Percentiles rank a stretch among this genome's conserved stretches.
These are phyloP conservation scores for Nannochloropsis oceanica DNA, from an alignment of 108 stramenopile species.

Conservation along the genomic window DNA sequence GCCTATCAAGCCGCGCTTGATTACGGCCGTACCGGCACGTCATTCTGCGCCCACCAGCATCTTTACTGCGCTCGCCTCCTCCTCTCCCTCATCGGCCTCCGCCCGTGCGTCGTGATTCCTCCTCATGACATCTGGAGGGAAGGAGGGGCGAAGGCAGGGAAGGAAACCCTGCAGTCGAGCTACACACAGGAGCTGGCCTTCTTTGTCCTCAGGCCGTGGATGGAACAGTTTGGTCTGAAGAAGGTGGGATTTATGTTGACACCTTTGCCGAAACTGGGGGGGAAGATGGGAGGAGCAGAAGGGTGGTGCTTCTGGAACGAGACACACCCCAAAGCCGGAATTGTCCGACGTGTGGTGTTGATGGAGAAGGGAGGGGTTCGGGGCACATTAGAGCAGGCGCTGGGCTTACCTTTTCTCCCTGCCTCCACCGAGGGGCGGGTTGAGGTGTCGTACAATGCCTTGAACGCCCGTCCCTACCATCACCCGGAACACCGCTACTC, in stretches of 20 bases:
- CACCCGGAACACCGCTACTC: not conserved
- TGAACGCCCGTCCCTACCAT: not conserved
- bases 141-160: not conserved
- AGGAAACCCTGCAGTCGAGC: not conserved
- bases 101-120: not conserved
- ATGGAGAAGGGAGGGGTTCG: not conserved
- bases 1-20: not conserved
- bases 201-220: not conserved
- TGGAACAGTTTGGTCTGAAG: not conserved
- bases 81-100: not conserved
- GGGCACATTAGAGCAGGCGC: not conserved
- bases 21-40: not conserved
- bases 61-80: not conserved
- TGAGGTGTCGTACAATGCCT: not conserved
- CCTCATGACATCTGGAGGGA: not conserved
- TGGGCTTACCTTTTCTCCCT: not conserved
- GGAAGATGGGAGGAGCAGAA: not conserved
- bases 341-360: not conserved
- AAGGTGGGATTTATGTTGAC: not conserved
- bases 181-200: not conserved
- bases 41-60: not conserved
- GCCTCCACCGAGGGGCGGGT: not conserved
- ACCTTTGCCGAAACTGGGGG: not conserved
- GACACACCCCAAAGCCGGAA: not conserved
- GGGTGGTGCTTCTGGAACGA: not conserved